Base-by-base conservation (phyloP, 345 rosid genomes). In the Murraya koenigii region DNA sequence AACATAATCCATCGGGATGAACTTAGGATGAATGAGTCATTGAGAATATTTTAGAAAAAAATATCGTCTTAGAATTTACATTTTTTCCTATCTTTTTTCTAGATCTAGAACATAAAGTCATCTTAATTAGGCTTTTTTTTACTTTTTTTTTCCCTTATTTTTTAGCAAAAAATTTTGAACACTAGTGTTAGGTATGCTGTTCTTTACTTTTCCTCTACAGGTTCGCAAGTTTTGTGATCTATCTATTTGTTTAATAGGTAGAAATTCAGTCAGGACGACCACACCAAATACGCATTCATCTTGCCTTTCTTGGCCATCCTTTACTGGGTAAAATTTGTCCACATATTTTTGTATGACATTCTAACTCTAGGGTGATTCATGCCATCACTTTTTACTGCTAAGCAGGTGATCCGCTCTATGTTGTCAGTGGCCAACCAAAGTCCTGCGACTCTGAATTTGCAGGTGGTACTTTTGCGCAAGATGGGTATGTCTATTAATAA, bases 231-330 rank as follows among this genome's bases (percentile, higher is more conserved):
- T 67, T 30, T 35, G 22, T 35, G 20, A 38, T 52, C 38, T 39
- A 7, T 41, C 28, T 1, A 8, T 19, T 8, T 80, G 75, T 69
- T 64, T 75, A 64, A 81, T 86, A 93, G 98, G 97, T 92, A 38
- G 90, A 92, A 85, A 95, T 93, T 77, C 94, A 95, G 68, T 89
- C 98, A 15, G 98, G 98, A 73, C 85, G 97, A 58, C 97, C 99
- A 62, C 99, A 90, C 82, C 98, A 95, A 82, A 95, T 93, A 75
- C 88, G 98, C 39, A 93, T 92, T 79, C 98, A 92, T 85, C 95
- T 95, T 82, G 86, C 98, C 56, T 95, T 86, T 82, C 83, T 90
- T 3, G 98, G 98, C 77, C 92, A 93, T 86, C 92, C 97, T 66
- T 86, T 93, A 79, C 74, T 89, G 15, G 97, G 98, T 93, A 92